Evolutionary conservation across 495 filamentous ascomycete species (phyloP), one percentile per base, ranked within the genome.

Genomic region (Choiromyces venosus): DNA sequence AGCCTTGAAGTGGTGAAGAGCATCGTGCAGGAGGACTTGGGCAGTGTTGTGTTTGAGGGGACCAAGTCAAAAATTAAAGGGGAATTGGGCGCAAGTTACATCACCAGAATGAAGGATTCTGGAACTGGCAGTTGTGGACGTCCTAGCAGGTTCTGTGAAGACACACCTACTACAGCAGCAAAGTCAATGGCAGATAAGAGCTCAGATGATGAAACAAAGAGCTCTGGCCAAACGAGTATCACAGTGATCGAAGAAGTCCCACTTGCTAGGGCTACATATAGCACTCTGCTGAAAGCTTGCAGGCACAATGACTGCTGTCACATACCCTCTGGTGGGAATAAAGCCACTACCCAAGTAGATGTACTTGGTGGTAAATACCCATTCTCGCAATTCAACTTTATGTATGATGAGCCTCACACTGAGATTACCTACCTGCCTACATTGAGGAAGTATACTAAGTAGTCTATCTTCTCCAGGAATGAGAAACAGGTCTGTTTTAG

Each of bases 1-100:
- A 84, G 84, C 67, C 66, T 84, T 14, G 76, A 84, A 44, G 83
- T 81, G 7, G 83, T 82, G 5, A 87, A 87, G 77, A 88, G 85
- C 61, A 87, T 88, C 69, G 78, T 86, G 0, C 80, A 74, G 19
- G 83, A 86, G 66, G 84, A 86, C 70, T 68, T 86, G 29, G 80
- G 82, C 29, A 84, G 79, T 0, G 74, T 78, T 21, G 72, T 84
- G 40, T 68, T 65, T 1, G 76, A 82, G 40, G 76, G 68, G 4
- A 61, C 71, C 14, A 69, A 10, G 7, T 70, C 71, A 36, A 67
- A 33, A 8, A 7, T 0, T 19, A 33, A 38, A 16, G 29, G 12
- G n/a, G 44, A 67, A 52, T 40, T 78, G 29, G 56, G 71, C 39
- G 66, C 70, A 39, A 76, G 71, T 67, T 74, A 78, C 37, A 69